A percentile compares a stretch with the other conserved stretches of the same genome.
These are phyloP conservation scores for Penicillium verhagenii DNA, from an alignment of 495 filamentous ascomycete species.

Conservation along the genomic window DNA sequence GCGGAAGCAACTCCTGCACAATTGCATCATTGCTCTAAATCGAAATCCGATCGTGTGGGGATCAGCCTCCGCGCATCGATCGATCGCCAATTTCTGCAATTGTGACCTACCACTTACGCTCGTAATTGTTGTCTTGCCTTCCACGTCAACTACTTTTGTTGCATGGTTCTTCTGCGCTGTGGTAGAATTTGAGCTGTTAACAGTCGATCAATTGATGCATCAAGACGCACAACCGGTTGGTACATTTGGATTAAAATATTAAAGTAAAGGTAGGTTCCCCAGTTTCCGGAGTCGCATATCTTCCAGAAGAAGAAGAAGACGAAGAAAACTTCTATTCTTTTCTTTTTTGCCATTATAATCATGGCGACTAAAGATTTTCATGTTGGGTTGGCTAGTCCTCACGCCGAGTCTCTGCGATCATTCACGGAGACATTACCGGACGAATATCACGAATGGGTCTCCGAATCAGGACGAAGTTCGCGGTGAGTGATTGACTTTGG, in stretches of 20 bases:
- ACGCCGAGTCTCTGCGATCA: slow-evolving; percentile 24
- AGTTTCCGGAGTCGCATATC: background rate
- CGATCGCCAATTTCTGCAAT: slow-evolving; percentile 16
- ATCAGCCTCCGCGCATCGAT: slow-evolving; percentile 16
- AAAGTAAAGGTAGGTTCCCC: slow-evolving; percentile 8
- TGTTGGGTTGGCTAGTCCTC: slow-evolving; percentile 11
- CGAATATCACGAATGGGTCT: slow-evolving; percentile 29
- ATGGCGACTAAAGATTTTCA: slow-evolving; percentile 20
- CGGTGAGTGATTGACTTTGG: slow-evolving; percentile 7
- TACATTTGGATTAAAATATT: slow-evolving; percentile 7
- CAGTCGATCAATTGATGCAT: slow-evolving; percentile 25
- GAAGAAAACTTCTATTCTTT: background rate
- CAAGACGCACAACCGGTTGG: slow-evolving; percentile 7
- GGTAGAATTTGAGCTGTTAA: slow-evolving; percentile 3
- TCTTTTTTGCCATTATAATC: background rate
- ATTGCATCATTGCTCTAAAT: slow-evolving; percentile 21
- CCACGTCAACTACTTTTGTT: slow-evolving; percentile 1
- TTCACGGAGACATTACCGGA: slow-evolving; percentile 21
- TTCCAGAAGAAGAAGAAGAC: background rate
- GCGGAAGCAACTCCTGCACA: slow-evolving; percentile 12
- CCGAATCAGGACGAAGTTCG: slow-evolving; percentile 21
- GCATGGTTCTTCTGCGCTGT: slow-evolving; percentile 2
- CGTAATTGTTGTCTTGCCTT: slow-evolving; percentile 1
- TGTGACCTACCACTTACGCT: slow-evolving; percentile 19
- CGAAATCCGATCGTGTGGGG: slow-evolving; percentile 19